Evolutionary conservation across 2,329 filamentous ascomycete species (phyloP).

Genomic region (Calonectria hawksworthii): DNA sequence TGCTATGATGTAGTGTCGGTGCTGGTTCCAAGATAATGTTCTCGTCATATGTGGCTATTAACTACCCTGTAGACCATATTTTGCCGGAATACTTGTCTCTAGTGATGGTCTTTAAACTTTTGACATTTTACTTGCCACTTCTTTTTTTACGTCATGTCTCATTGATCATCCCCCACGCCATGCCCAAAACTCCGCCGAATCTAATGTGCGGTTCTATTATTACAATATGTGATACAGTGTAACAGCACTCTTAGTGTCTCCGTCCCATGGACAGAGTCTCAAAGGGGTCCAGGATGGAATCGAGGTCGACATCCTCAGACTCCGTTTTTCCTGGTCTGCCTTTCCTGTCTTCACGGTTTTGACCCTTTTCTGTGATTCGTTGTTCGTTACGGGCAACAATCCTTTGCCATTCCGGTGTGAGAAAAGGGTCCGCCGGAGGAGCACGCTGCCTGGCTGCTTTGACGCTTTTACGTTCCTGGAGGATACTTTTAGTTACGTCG

Average conservation of each 20-base stretch:
- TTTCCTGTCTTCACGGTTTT: background rate
- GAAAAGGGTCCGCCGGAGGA: background rate
- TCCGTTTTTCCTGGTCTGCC: background rate
- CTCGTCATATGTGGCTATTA: background rate
- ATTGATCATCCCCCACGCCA: background rate
- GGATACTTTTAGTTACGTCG: background rate
- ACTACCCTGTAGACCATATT: background rate
- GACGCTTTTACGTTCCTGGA: background rate
- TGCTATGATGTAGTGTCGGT: too few relatives aligned
- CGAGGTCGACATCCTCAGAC: background rate
- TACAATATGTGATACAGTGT: slow-evolving; percentile 12
- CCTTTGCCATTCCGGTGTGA: background rate
- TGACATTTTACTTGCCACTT: background rate
- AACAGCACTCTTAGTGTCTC: background rate
- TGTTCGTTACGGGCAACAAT: background rate
- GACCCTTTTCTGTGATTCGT: background rate
- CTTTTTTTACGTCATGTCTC: background rate
- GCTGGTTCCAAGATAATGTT: background rate
- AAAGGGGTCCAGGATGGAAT: slow-evolving; percentile 2
- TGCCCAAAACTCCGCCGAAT: background rate
- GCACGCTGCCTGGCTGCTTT: background rate
- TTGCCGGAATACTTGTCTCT: background rate
- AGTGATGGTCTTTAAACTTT: background rate
- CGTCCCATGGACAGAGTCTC: background rate
- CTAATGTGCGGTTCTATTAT: slow-evolving; percentile 1